Conservation (phyloP, 2,329 filamentous ascomycete species). For the Apiospora kogelbergensis region DNA sequence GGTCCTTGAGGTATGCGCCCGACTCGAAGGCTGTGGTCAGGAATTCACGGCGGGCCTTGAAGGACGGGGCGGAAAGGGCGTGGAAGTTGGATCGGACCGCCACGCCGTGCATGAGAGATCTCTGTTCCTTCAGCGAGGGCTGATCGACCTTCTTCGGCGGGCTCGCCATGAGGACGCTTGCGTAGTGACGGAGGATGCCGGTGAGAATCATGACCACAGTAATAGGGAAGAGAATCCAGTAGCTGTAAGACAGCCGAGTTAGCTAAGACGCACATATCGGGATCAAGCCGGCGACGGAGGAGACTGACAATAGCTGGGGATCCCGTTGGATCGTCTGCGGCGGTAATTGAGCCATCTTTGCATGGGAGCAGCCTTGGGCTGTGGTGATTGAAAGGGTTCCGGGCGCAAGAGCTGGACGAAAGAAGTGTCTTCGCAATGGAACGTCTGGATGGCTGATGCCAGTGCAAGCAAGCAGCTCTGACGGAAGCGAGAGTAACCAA, state of each 20-base stretch:
- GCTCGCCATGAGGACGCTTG: slow-evolving; percentile 83
- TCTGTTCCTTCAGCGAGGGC: slow-evolving; percentile 79
- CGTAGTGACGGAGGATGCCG: slow-evolving; percentile 94
- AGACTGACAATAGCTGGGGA: slow-evolving; percentile 91
- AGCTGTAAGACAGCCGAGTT: slow-evolving; percentile 58
- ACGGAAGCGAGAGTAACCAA: background rate
- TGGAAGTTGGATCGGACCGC: slow-evolving; percentile 81
- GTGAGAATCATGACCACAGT: slow-evolving; percentile 98
- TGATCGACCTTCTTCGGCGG: slow-evolving; percentile 80
- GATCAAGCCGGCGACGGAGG: background rate
- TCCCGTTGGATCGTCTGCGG: slow-evolving; percentile 97
- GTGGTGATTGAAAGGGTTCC: background rate
- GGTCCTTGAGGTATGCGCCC: slow-evolving; percentile 86
- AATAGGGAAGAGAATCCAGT: slow-evolving; percentile 98
- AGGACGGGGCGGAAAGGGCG: slow-evolving; percentile 74
- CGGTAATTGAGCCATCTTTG: slow-evolving; percentile 74
- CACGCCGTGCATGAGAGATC: slow-evolving; percentile 79
- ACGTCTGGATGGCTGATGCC: background rate
- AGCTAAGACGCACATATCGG: background rate
- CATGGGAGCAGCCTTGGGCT: background rate
- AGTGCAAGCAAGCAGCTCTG: background rate
- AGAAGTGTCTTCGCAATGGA: background rate
- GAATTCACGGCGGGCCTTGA: slow-evolving; percentile 77
- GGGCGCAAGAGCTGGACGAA: background rate
- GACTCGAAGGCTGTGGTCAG: slow-evolving; percentile 80